phyloP scores from a whole-genome alignment of 2,329 filamentous ascomycete species.

The Neofusicoccum laricinum region DNA sequence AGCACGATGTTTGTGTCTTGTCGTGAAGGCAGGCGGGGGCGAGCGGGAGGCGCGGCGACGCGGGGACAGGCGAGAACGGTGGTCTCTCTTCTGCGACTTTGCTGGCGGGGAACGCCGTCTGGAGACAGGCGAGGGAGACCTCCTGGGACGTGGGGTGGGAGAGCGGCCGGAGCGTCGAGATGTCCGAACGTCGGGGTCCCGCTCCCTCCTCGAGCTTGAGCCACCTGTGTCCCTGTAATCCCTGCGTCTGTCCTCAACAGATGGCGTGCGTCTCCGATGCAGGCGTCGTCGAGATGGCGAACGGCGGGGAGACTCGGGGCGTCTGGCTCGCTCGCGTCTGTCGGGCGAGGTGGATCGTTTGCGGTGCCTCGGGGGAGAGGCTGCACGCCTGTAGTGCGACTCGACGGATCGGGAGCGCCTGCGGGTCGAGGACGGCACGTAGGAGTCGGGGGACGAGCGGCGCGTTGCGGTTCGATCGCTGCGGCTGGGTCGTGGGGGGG shows the following conservation, averaged over 20 bases:
- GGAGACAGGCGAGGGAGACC: conserved; percentile 24
- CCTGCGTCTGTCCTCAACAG: conserved; percentile 23
- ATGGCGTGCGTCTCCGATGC: conserved; percentile 25
- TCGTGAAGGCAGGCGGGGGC: conserved; percentile 23
- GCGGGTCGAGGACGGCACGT: conserved; percentile 32
- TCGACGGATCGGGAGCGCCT: conserved; percentile 43
- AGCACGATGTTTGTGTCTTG: conserved; percentile 19
- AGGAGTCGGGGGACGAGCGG: conserved; percentile 35
- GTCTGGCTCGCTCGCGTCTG: conserved; percentile 25
- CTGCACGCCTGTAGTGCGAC: conserved; percentile 33
- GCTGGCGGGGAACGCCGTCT: conserved; percentile 27
- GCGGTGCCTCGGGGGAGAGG: conserved; percentile 28
- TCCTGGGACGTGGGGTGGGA: conserved; percentile 30
- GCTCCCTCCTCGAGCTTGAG: neutral
- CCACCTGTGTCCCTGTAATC: conserved; percentile 5
- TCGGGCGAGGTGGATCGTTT: conserved; percentile 33
- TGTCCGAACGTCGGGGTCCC: conserved; percentile 24
- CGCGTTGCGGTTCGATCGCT: conserved; percentile 30
- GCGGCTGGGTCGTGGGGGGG: conserved; percentile 30
- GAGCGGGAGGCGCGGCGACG: conserved; percentile 29
- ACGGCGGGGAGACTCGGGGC: conserved; percentile 27
- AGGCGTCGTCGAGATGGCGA: conserved; percentile 30
- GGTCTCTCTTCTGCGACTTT: conserved; percentile 23
- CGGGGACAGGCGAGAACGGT: conserved; percentile 25
- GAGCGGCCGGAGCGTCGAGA: conserved; percentile 28